Base-by-base conservation (phyloP, 2,329 filamentous ascomycete species). In the Helicocarpus griseus region DNA sequence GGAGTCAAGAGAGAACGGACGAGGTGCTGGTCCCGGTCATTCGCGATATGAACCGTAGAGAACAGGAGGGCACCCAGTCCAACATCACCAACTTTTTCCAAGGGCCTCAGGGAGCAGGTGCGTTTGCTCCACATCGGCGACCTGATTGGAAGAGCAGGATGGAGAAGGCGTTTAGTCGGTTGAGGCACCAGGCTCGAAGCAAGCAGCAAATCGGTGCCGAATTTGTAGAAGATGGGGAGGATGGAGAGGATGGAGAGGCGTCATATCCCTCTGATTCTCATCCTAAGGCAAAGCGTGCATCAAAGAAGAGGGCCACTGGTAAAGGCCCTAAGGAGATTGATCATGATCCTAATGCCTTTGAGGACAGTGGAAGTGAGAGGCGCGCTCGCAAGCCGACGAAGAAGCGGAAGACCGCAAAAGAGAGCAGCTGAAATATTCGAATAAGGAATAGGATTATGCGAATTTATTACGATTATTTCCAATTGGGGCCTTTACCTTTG, bases 11-110 rank as follows among this genome's bases (percentile, higher is more conserved):
- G 67, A 78, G 89, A 6, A 97, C 91, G 0, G 93, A 98, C 62
- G 93, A 98, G 68, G 87, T 98, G 2, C 79, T 98, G 1, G 88
- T 98, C 1, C 93, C 93, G 0, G 94, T 98, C 1, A 93, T 98
- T 56, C 79, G 84, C 52, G 93, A 98, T 63, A 95, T 98, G 87
- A 97, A 97, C 65, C 80, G 82, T 3, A 78, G 93, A 36, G 86
- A 88, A 57, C 77, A 82, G 26, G 93, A 97, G 70, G 93, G 93
- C 5, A 97, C 91, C 17, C 93, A 98, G 73, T 84, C 83, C 53
- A 98, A 98, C 60, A 95, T 98, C 58, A 98, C 93, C n/a, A 77
- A 83, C 22, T 98, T 84, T 67, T 96, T 97, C 65, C 80, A 82
- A 11, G 91, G 91, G 1, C 58, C 65, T n/a, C 63, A 54, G 49